Conservation (phyloP, 208 protist species). For the Trypanosoma caninum region DNA sequence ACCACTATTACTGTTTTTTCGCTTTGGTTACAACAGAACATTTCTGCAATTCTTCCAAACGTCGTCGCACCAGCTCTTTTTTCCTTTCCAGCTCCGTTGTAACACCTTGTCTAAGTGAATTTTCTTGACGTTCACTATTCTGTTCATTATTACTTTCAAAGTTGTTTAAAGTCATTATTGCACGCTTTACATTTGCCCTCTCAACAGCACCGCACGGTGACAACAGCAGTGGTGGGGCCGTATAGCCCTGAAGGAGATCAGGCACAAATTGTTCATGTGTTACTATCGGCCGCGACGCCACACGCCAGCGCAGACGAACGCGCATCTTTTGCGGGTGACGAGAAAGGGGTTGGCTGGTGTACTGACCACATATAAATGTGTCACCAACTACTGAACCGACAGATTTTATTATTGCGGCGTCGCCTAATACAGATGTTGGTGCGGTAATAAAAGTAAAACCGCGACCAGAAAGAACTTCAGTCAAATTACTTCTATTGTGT, state of each 20-base stretch:
- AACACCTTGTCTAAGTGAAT: not conserved
- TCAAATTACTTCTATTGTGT: not conserved
- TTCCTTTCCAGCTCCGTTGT: conserved; percentile 35
- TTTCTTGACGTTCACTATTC: conserved; percentile 1
- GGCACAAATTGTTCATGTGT: conserved; percentile 16
- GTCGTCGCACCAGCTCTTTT: conserved; percentile 47
- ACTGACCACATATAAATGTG: conserved; percentile 26
- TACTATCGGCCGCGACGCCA: conserved; percentile 43
- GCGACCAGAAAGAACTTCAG: not conserved
- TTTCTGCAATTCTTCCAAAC: conserved; percentile 44
- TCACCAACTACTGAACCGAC: conserved; percentile 17
- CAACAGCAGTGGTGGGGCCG: not conserved
- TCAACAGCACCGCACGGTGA: not conserved
- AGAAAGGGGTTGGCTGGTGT: conserved; percentile 17
- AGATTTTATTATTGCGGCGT: conserved; percentile 2
- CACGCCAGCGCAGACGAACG: conserved; percentile 57
- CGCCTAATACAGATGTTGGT: conserved; percentile 11
- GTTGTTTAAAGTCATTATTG: conserved; percentile 18
- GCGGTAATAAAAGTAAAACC: conserved; percentile 18
- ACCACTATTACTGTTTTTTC: not conserved
- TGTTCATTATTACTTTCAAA: not conserved
- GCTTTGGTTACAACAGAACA: conserved; percentile 2
- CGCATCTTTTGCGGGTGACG: conserved; percentile 35
- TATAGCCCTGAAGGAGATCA: conserved; percentile 20
- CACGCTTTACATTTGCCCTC: conserved; percentile 17